A percentile compares a stretch with the other conserved stretches of the same genome.
Evolutionary conservation across 805 yeast genomes (phyloP).

Genomic region (Starmerella bacillaris): DNA sequence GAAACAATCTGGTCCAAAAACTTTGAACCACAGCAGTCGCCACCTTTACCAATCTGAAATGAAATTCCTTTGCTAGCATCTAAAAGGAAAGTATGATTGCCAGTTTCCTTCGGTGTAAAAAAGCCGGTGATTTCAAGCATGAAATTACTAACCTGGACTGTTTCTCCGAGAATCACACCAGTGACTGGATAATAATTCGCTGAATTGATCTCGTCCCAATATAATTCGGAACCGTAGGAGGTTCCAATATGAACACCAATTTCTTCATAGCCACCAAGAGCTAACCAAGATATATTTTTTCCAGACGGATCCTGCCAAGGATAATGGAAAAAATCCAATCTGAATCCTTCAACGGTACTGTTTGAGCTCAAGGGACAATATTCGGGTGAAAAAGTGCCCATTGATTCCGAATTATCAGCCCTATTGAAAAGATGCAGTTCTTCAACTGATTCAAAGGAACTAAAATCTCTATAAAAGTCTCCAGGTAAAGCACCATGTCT

Average conservation of each 20-base stretch:
- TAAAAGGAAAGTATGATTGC: not conserved
- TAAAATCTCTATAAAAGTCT: not conserved
- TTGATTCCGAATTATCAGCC: not conserved
- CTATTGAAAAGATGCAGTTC: not conserved
- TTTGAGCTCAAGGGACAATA: not conserved
- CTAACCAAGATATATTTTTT: not conserved
- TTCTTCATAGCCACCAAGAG: not conserved
- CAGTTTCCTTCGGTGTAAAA: not conserved
- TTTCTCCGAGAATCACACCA: not conserved
- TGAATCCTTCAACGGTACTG: not conserved
- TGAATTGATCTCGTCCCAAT: not conserved
- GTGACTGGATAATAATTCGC: constrained; percentile 1
- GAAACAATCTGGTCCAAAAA: not conserved
- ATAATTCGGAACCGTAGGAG: not conserved
- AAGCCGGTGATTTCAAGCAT: not conserved
- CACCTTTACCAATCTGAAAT: not conserved
- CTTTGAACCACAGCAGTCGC: not conserved
- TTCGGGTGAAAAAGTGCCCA: not conserved
- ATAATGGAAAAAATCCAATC: not conserved
- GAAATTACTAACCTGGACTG: not conserved
- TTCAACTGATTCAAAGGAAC: not conserved
- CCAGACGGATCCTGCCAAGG: constrained; percentile 1
- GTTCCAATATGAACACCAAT: not conserved
- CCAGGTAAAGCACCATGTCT: too few species aligned
- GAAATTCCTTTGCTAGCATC: not conserved